Base-by-base conservation (phyloP, 2,329 filamentous ascomycete species). In the Colletotrichum magnum region DNA sequence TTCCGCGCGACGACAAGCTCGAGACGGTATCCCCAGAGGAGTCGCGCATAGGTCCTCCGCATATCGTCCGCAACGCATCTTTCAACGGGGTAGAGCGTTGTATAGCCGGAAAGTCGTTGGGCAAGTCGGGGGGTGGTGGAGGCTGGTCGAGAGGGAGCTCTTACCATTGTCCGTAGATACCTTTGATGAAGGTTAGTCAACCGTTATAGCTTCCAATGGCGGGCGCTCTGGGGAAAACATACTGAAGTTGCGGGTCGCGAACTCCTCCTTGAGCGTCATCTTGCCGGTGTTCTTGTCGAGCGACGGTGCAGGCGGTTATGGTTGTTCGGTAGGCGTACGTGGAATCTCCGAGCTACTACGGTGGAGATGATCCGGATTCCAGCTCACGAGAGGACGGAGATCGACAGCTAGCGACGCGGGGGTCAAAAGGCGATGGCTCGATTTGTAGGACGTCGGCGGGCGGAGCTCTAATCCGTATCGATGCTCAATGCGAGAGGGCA, bases 91-190 rank as follows among this genome's bases (percentile, higher is more conserved):
- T 39, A 26, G n/a, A 16, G 3, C 6, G 12, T 39, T 24, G 24
- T 18, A 32, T 28, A 21, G 6, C 24, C 45, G 67, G 62, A 43
- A 47, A 43, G 45, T 13, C 24, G 18, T 9, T 15, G 50, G 32
- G 47, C 21, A 43, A 39, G 28, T 43, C 18, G 18, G 18, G 18
- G 9, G 21, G 21, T 24, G 21, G 12, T 36, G 57, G 43, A 45
- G 50, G 4, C n/a, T 45, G 39, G 36, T n/a, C 32, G 53, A 32
- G 28, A 47, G 58, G 54, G 58, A 64, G 78, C 89, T 67, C 62
- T 86, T 86, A 93, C 90, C 90, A 93, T 91, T 93, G 90, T 80
- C 89, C 90, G 77, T 93, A 93, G 81, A 93, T 93, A 82, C 90
- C 90, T 93, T 74, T 67, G 32, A 68, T 39, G 68, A 13, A 47